Percentiles rank a stretch among this genome's conserved stretches.
phyloP scores from a whole-genome alignment of 805 yeast species.

The Ogataea philodendri region DNA sequence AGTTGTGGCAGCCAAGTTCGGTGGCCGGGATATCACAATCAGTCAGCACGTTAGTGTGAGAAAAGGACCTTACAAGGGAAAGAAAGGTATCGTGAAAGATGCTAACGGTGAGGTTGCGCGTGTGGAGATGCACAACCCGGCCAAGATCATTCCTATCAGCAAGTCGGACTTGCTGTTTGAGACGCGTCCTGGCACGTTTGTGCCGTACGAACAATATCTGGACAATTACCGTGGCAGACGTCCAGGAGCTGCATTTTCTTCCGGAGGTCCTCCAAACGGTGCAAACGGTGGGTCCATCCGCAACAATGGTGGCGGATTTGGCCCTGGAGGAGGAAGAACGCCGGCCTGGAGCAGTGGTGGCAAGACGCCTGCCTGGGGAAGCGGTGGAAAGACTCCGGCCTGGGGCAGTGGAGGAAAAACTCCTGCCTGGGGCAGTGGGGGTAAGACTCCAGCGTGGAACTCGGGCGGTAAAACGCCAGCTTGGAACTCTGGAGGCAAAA shows the following conservation, averaged over 20 bases:
- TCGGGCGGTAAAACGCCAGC: constrained; percentile 44
- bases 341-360: constrained; percentile 17
- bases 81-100: constrained; percentile 89
- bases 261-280: constrained; percentile 11
- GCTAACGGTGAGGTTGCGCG: constrained; percentile 90
- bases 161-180: constrained; percentile 75
- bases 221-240: constrained; percentile 41
- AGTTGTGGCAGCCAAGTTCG: constrained; percentile 47
- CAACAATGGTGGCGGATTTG: constrained; percentile 31
- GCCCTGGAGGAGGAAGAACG: constrained; percentile 9
- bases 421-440: constrained; percentile 47
- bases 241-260: constrained; percentile 21
- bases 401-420: constrained; percentile 37
- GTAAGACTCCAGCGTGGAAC: constrained; percentile 39
- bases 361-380: constrained; percentile 27
- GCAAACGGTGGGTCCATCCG: constrained; percentile 17
- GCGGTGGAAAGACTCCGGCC: constrained; percentile 43
- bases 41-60: constrained; percentile 84
- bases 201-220: constrained; percentile 77
- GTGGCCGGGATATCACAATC: constrained; percentile 79
- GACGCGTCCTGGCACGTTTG: constrained; percentile 61
- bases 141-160: constrained; percentile 80
- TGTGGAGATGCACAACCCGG: constrained; percentile 90
- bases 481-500: constrained; percentile 35
- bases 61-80: constrained; percentile 92